A percentile compares a stretch with the other conserved stretches of the same genome.
These are phyloP conservation scores for Blastomyces gilchristii DNA, from an alignment of 2,329 filamentous ascomycete species.

Conservation along the genomic window DNA sequence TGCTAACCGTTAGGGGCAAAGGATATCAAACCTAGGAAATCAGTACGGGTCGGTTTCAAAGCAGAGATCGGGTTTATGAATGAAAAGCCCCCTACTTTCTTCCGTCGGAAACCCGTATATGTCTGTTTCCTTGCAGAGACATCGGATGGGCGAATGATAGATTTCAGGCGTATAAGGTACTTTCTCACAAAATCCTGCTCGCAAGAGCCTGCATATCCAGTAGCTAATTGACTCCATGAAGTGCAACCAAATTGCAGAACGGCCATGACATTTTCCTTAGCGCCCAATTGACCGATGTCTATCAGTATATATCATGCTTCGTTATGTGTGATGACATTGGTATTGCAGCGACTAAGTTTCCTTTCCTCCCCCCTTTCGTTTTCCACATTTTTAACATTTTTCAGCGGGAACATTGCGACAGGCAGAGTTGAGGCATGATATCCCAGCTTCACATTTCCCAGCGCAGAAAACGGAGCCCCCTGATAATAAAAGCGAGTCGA, in stretches of 20 bases:
- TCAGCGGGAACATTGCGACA: slow-evolving; percentile 47
- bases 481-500: not conserved
- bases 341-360: slow-evolving; percentile 23
- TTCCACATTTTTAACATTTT: not conserved
- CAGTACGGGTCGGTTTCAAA: slow-evolving; percentile 51
- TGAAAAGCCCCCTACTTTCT: slow-evolving; percentile 48
- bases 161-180: slow-evolving; percentile 55
- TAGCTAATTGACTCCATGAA: slow-evolving; percentile 30
- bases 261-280: slow-evolving; percentile 52
- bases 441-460: slow-evolving; percentile 40
- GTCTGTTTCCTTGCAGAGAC: slow-evolving; percentile 66
- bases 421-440: slow-evolving; percentile 42
- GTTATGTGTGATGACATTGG: slow-evolving; percentile 80
- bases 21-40: slow-evolving; percentile 29
- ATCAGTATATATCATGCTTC: slow-evolving; percentile 54
- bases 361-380: not conserved
- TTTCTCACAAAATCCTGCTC: not conserved
- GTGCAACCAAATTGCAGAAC: slow-evolving; percentile 54
- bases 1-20: slow-evolving; percentile 12
- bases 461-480: slow-evolving; percentile 6
- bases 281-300: slow-evolving; percentile 44
- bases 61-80: slow-evolving; percentile 64
- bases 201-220: not conserved
- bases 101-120: slow-evolving; percentile 54
- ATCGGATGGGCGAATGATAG: slow-evolving; percentile 56